Conservation (phyloP, 768 basidiomycete species). For the Collybiopsis luxurians region DNA sequence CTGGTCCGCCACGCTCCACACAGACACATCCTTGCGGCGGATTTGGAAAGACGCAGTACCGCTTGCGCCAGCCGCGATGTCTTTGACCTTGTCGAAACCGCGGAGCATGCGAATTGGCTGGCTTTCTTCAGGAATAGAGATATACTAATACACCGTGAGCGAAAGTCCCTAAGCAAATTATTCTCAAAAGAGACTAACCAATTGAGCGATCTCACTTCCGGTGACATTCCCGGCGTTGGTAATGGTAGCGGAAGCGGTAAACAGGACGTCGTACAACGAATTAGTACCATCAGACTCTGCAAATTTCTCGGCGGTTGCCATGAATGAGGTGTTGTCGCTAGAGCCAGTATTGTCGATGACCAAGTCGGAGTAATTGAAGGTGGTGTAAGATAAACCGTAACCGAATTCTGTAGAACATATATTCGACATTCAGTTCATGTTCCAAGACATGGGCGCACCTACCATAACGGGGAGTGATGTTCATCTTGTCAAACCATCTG, state of each 20-base stretch:
- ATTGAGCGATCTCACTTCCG: conserved; percentile 26
- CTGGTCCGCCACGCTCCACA: conserved; percentile 32
- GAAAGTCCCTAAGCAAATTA: background rate
- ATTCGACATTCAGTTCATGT: background rate
- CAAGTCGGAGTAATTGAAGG: conserved; percentile 40
- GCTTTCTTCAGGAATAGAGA: conserved; percentile 13
- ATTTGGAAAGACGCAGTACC: conserved; percentile 10
- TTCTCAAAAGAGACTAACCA: conserved; percentile 12
- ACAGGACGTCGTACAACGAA: conserved; percentile 2
- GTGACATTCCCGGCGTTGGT: conserved; percentile 14
- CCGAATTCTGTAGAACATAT: conserved; percentile 34
- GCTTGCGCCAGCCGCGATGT: background rate
- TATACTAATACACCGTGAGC: conserved; percentile 3
- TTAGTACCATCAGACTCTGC: background rate
- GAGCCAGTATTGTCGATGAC: background rate
- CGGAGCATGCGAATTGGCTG: conserved; percentile 22
- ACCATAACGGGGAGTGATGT: conserved; percentile 23
- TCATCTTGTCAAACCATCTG: conserved; percentile 21
- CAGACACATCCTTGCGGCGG: conserved; percentile 13
- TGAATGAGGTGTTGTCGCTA: background rate
- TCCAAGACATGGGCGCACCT: background rate
- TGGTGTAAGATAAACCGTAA: conserved; percentile 49
- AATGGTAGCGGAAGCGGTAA: background rate
- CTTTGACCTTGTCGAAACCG: conserved; percentile 20
- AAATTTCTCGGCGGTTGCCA: background rate